Conservation (phyloP, 106 monocot species). For the Iris macrosiphon region DNA sequence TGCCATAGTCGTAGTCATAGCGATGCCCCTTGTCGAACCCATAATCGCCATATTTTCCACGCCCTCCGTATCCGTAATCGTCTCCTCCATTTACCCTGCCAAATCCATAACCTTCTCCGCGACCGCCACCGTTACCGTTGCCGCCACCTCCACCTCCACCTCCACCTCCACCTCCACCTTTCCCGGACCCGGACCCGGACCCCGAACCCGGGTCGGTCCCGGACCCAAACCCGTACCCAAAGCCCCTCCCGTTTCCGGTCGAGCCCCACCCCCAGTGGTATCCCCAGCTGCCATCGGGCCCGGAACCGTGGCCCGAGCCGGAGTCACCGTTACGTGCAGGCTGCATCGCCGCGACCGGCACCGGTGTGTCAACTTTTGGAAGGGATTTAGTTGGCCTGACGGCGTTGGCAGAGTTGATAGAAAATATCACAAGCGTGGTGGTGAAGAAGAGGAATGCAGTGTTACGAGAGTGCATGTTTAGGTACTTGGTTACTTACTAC, state of each 20-base stretch:
- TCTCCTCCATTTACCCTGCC: conserved; percentile 17
- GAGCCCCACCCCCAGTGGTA: conserved; percentile 60
- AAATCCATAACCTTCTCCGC: conserved; percentile 24
- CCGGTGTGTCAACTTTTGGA: no score
- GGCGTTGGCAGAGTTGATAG: no score
- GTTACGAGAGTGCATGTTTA: no score
- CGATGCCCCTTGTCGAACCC: no score
- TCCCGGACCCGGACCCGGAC: conserved; percentile 26
- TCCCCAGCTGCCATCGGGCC: conserved; percentile 27
- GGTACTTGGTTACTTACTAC: no score
- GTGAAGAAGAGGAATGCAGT: no score
- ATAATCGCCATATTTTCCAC: no score
- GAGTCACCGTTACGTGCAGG: conserved; percentile 15
- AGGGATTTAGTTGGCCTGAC: no score
- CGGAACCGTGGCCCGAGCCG: conserved; percentile 45
- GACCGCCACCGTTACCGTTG: neutral
- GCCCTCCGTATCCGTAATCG: conserved; percentile 5
- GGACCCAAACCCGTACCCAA: conserved; percentile 49
- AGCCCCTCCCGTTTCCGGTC: conserved; percentile 31
- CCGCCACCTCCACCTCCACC: conserved; percentile 20
- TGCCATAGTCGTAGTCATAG: no score
- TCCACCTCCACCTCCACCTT: conserved; percentile 17
- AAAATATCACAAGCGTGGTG: no score
- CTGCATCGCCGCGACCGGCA: no score
- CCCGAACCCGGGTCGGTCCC: conserved; percentile 49